Evolutionary conservation across 148 eudicot species (phyloP).

Genomic region (Arctostaphylos glauca): DNA sequence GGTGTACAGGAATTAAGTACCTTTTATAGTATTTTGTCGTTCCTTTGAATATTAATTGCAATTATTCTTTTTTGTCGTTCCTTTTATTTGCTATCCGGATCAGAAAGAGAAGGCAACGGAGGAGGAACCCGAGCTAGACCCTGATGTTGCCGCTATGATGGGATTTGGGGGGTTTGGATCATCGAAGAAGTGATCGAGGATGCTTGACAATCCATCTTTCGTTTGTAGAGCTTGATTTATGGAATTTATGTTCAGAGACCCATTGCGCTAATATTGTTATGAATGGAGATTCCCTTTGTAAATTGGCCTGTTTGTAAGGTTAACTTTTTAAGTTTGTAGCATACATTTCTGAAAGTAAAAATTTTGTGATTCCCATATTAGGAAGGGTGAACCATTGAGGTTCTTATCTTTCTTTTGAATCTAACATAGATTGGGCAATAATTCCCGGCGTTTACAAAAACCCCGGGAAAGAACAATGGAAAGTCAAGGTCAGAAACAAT

Average conservation of each 20-base stretch:
- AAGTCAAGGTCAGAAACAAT: too few relatives aligned
- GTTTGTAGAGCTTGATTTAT: neutral
- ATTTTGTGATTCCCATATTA: too few relatives aligned
- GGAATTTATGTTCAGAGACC: slow-evolving; percentile 15
- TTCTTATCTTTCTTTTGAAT: neutral
- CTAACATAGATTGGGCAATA: too few relatives aligned
- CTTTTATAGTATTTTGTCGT: neutral
- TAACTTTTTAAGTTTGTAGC: neutral
- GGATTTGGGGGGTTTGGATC: slow-evolving; percentile 93
- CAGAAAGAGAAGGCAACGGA: slow-evolving; percentile 83
- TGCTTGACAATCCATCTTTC: neutral
- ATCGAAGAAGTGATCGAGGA: slow-evolving; percentile 69
- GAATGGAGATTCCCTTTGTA: neutral
- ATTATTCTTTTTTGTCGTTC: neutral
- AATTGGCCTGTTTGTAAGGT: neutral
- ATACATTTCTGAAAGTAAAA: neutral
- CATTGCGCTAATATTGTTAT: neutral
- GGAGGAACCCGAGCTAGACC: slow-evolving; percentile 76
- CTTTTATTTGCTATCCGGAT: neutral
- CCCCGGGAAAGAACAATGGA: too few relatives aligned
- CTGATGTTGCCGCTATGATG: slow-evolving; percentile 95
- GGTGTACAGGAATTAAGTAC: neutral
- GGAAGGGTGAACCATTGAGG: too few relatives aligned
- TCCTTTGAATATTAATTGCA: neutral
- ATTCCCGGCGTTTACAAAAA: too few relatives aligned